Conservation (phyloP, 2,329 filamentous ascomycete species). For the Aureobasidium zeae region DNA sequence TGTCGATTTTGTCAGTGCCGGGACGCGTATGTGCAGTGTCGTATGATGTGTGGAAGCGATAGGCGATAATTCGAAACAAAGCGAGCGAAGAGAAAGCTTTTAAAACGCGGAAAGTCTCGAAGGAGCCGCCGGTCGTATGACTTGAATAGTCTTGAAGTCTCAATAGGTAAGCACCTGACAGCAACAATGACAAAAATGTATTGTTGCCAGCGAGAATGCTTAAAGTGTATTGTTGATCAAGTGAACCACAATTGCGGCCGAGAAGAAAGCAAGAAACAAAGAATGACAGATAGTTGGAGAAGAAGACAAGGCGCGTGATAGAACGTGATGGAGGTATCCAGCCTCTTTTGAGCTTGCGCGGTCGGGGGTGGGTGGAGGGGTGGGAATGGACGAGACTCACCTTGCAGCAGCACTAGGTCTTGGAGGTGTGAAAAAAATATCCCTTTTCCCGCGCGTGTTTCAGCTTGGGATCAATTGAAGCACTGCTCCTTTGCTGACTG, state of each 20-base stretch:
- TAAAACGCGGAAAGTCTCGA: constrained; percentile 7
- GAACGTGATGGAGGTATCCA: neutral
- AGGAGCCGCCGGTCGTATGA: constrained; percentile 12
- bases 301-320: constrained; percentile 8
- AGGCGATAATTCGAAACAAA: constrained; percentile 8
- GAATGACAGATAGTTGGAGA: constrained; percentile 3
- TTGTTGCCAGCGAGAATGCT: constrained; percentile 12
- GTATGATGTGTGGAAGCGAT: constrained; percentile 11
- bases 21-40: constrained; percentile 8
- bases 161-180: constrained; percentile 14
- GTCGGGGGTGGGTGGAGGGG: constrained; percentile 2
- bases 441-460: constrained; percentile 16
- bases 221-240: constrained; percentile 15
- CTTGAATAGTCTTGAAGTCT: constrained; percentile 7
- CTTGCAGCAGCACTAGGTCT: constrained; percentile 14
- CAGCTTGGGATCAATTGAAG: constrained; percentile 14
- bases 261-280: constrained; percentile 13
- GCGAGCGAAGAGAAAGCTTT: constrained; percentile 11
- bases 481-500: constrained; percentile 15
- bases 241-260: constrained; percentile 9
- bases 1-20: constrained; percentile 13
- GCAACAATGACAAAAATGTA: constrained; percentile 15
- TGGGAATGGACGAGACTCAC: constrained; percentile 14
- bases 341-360: constrained; percentile 8
- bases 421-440: constrained; percentile 7